Evolutionary conservation across 1,284 basidiomycete genomes (phyloP).

Genomic region (Apiotrichum siamense): DNA sequence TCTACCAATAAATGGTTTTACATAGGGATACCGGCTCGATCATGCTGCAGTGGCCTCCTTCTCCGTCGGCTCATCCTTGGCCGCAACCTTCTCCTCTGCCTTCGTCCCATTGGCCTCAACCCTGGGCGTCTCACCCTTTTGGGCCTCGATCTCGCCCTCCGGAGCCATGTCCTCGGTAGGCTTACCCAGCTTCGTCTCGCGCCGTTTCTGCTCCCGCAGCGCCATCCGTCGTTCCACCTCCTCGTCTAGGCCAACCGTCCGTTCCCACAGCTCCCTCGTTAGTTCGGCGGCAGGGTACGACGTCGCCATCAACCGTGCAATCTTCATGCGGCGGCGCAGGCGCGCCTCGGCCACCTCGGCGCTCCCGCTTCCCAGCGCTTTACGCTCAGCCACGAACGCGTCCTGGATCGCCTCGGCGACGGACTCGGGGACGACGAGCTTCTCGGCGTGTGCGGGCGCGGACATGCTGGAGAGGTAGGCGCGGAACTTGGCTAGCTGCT

Average conservation of each 20-base stretch:
- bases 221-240: constrained; percentile 26
- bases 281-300: constrained; percentile 27
- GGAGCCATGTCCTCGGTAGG: not conserved
- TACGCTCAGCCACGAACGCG: constrained; percentile 34
- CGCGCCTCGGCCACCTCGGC: constrained; percentile 29
- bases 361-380: constrained; percentile 12
- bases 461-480: constrained; percentile 24
- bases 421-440: constrained; percentile 34
- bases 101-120: too few relatives aligned
- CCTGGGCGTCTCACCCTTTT: not conserved
- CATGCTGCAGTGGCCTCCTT: too few relatives aligned
- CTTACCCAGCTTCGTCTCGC: constrained; percentile 10
- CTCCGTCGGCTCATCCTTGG: too few relatives aligned
- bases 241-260: constrained; percentile 29
- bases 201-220: constrained; percentile 6
- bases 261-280: constrained; percentile 28
- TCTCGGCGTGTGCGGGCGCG: constrained; percentile 15
- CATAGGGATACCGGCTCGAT: too few relatives aligned
- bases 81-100: too few relatives aligned
- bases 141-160: not conserved
- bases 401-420: constrained; percentile 38
- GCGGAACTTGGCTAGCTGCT: constrained; percentile 21
- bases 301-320: constrained; percentile 40
- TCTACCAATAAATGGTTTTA: too few relatives aligned
- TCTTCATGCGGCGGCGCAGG: constrained; percentile 41